A percentile compares a stretch with the other conserved stretches of the same genome.
Conservation (phyloP, 108 stramenopile species). For the Fragilariopsis cylindrus region DNA sequence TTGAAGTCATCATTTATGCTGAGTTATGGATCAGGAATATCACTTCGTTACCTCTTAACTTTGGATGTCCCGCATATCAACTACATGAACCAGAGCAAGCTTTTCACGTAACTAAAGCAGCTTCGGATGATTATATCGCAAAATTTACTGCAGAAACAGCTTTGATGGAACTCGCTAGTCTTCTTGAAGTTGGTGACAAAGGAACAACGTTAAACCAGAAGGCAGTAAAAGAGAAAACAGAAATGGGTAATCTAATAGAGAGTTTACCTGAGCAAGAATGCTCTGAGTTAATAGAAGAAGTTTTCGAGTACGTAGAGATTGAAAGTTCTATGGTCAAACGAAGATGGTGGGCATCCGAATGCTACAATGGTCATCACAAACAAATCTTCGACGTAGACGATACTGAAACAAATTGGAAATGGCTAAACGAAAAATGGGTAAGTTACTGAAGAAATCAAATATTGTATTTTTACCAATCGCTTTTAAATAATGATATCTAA, state of each 20-base stretch:
- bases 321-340: constrained; percentile 46
- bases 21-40: constrained; percentile 72
- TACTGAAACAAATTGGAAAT: constrained; percentile 36
- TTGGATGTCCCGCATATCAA: constrained; percentile 58
- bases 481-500: neutral
- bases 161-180: constrained; percentile 62
- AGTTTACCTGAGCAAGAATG: constrained; percentile 54
- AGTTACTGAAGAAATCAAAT: constrained; percentile 18
- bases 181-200: constrained; percentile 66
- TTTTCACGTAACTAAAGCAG: neutral
- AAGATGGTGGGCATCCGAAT: constrained; percentile 70
- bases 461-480: neutral
- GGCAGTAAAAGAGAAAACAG: constrained; percentile 27
- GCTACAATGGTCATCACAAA: constrained; percentile 38
- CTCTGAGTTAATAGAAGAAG: constrained; percentile 46
- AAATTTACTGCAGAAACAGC: constrained; percentile 67
- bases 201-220: constrained; percentile 40
- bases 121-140: constrained; percentile 31
- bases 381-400: constrained; percentile 30
- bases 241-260: constrained; percentile 29
- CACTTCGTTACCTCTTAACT: constrained; percentile 55
- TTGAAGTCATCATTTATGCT: constrained; percentile 61
- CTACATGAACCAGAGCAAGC: constrained; percentile 19
- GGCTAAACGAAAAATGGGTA: constrained; percentile 64
- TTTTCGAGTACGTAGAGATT: constrained; percentile 71